Base-by-base conservation (phyloP, 2,329 filamentous ascomycete genomes). In the Fusarium circinatum region DNA sequence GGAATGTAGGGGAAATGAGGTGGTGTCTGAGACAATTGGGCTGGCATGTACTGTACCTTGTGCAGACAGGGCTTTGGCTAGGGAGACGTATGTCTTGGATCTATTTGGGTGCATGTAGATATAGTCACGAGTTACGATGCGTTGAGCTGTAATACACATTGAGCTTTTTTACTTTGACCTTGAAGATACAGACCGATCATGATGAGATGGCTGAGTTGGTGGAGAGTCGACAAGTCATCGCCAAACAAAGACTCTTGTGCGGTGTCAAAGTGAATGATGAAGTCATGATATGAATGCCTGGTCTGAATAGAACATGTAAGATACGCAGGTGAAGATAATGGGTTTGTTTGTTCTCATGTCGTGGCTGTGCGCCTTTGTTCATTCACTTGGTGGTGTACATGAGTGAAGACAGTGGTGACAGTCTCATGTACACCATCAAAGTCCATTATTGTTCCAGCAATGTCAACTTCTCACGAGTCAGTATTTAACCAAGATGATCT, bases 1-100 rank as follows among this genome's bases (percentile, higher is more conserved):
- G 71, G 71, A 71, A 74, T 71, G 71, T 24, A 44, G 48, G 26
- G 62, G 71, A 73, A 62, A 74, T 74, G 71, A 64, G 36, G 36
- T n/a, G 28, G 32, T 54, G 34, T 55, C 58, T 68, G 47, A 74
- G 67, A 74, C 71, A 74, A 51, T 36, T 59, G 56, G 57, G 15
- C 32, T 65, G 64, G 51, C 42, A 61, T 65, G 55, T 39, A 52
- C 28, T 48, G 47, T 49, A 51, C 30, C 30, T 51, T 24, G 48
- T 51, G 44, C 17, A 6, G 42, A 11, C 17, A 45, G 42, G 42
- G 42, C 24, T 45, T 45, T 45, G 11, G 42, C 47, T 51, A 51
- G 32, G 30, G 47, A 20, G 51, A 73, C 59, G 45, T 24, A 54
- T 70, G 67, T 68, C 58, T 74, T 61, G 66, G 54, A 64, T 38